phyloP scores from a whole-genome alignment of 2,329 filamentous ascomycete genomes.

The Xylariaceae sp. region DNA sequence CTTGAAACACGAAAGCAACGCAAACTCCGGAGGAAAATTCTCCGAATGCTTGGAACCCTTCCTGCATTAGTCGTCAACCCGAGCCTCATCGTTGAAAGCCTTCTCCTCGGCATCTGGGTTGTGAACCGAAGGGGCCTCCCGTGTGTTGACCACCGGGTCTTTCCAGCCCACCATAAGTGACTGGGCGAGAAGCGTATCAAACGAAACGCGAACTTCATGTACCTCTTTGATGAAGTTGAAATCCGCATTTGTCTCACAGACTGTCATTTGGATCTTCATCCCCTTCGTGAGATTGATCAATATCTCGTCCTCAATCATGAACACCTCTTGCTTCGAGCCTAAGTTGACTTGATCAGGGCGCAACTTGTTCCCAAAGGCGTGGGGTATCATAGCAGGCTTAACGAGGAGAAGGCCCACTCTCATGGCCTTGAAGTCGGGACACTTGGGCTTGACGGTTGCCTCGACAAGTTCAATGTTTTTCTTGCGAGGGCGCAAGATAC shows the following conservation, averaged over 20 bases:
- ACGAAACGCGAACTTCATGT: conserved; percentile 53
- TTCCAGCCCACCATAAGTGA: conserved; percentile 66
- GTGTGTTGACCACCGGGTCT: conserved; percentile 44
- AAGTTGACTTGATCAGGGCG: conserved; percentile 24
- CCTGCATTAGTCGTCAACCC: conserved; percentile 4
- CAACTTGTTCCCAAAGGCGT: conserved; percentile 43
- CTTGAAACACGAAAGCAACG: too few species aligned
- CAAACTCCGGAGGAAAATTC: too few species aligned
- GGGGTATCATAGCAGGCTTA: conserved; percentile 43
- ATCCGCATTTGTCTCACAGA: conserved; percentile 57
- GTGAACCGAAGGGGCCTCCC: conserved; percentile 43
- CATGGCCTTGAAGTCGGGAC: conserved; percentile 26
- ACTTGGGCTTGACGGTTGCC: background rate
- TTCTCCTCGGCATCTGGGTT: conserved; percentile 32
- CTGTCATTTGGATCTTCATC: conserved; percentile 55
- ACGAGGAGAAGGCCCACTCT: conserved; percentile 45
- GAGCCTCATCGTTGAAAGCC: conserved; percentile 4
- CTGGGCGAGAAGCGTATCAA: conserved; percentile 64
- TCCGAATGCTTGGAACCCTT: too few species aligned
- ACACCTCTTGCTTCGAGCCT: conserved; percentile 34
- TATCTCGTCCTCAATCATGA: conserved; percentile 64
- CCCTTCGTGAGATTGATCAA: conserved; percentile 55
- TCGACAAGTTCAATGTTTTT: conserved; percentile 15
- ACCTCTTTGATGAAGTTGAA: conserved; percentile 59
- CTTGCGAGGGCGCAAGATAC: conserved; percentile 38